Conservation (phyloP, 805 yeast genomes). For the Pichia californica region DNA sequence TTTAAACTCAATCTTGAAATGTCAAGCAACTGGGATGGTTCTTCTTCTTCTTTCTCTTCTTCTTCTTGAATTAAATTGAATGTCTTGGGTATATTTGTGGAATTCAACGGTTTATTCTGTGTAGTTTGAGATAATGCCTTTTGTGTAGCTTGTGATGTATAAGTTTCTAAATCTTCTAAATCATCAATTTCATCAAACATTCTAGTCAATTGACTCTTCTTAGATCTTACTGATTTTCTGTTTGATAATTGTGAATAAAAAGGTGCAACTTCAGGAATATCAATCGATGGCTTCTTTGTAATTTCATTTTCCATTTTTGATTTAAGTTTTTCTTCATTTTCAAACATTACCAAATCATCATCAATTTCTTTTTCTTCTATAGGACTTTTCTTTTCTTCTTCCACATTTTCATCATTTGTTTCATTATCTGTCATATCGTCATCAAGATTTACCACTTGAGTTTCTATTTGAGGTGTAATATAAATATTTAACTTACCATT, state of each 20-base stretch:
- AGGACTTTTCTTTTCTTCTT: neutral
- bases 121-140: neutral
- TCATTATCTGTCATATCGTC: too few species aligned
- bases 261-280: constrained; percentile 4
- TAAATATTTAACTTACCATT: constrained; percentile 5
- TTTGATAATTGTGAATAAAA: neutral
- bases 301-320: too few species aligned
- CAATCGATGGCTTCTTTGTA: neutral
- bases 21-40: neutral
- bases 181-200: constrained; percentile 10
- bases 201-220: constrained; percentile 7
- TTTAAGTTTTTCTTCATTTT: neutral
- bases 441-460: neutral
- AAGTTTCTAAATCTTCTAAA: constrained; percentile 5
- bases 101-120: neutral
- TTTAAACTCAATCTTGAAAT: constrained; percentile 1
- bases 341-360: too few species aligned
- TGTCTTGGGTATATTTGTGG: neutral
- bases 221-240: neutral
- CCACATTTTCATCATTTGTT: neutral
- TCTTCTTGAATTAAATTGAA: too few species aligned
- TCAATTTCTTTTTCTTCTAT: neutral
- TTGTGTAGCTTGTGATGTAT: constrained; percentile 3
- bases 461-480: constrained; percentile 3
- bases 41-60: too few species aligned